Conservation (phyloP, 768 basidiomycete species). For the Hygrocybe coccinea region DNA sequence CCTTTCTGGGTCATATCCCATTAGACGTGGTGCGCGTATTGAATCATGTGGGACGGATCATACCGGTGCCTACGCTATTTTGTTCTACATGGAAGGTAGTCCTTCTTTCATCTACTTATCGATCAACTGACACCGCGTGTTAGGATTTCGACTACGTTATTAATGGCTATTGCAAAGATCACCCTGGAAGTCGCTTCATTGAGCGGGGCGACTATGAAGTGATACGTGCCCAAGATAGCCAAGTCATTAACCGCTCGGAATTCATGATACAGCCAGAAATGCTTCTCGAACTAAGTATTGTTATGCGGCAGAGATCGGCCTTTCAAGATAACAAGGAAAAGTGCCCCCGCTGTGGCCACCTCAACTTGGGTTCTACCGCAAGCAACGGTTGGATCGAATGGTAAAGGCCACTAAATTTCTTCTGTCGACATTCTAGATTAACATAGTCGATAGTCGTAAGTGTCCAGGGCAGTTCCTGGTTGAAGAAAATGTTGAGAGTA, state of each 20-base stretch:
- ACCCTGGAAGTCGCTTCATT: neutral
- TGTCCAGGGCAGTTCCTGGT: too few relatives aligned
- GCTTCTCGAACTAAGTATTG: conserved; percentile 7
- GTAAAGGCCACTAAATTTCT: too few relatives aligned
- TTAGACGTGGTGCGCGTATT: neutral
- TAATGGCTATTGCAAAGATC: conserved; percentile 4
- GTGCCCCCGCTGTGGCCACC: conserved; percentile 4
- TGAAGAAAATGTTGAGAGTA: too few relatives aligned
- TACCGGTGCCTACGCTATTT: conserved; percentile 2
- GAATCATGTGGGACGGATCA: conserved; percentile 1
- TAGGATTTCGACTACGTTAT: conserved; percentile 9
- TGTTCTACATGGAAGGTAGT: conserved; percentile 3
- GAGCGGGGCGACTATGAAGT: conserved; percentile 1
- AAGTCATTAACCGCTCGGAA: neutral
- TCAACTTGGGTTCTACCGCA: neutral
- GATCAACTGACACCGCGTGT: neutral
- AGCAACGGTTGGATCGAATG: conserved; percentile 6
- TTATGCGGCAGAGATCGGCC: too few relatives aligned
- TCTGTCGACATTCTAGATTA: too few relatives aligned
- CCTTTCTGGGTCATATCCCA: conserved; percentile 1
- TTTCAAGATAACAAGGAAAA: neutral
- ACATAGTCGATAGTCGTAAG: too few relatives aligned
- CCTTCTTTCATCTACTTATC: neutral
- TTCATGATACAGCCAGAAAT: conserved; percentile 2
- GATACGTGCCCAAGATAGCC: neutral